Conservation (phyloP, 441 rosid genomes). For the Erysimum cheiri region DNA sequence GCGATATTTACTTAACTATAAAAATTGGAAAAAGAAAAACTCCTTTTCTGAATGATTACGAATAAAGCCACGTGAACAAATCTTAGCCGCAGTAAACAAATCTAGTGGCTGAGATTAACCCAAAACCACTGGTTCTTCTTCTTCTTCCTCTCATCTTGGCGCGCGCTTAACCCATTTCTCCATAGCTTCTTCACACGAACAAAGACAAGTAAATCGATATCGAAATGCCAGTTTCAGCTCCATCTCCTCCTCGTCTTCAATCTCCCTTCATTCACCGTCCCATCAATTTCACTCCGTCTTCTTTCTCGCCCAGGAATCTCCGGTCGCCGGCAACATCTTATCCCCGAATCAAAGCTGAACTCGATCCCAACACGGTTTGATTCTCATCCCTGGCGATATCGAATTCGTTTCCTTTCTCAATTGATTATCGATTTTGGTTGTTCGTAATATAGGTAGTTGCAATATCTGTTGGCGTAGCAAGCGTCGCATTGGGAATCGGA, state of each 20-base stretch:
- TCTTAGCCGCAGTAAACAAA: slow-evolving; percentile 2
- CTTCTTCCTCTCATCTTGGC: slow-evolving; percentile 42
- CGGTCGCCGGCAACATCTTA: slow-evolving; percentile 53
- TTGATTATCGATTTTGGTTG: not conserved
- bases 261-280: slow-evolving; percentile 68
- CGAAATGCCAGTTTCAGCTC: slow-evolving; percentile 53
- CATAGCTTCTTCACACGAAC: slow-evolving; percentile 20
- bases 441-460: slow-evolving; percentile 69
- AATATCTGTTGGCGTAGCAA: slow-evolving; percentile 80
- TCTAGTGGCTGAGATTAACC: slow-evolving; percentile 42
- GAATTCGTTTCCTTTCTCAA: not conserved
- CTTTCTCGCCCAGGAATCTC: slow-evolving; percentile 45
- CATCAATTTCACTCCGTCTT: slow-evolving; percentile 44
- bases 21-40: not conserved
- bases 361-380: slow-evolving; percentile 85
- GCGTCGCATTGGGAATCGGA: slow-evolving; percentile 86
- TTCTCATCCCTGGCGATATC: not conserved
- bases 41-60: not conserved
- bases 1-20: not conserved
- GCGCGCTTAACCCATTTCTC: slow-evolving; percentile 38
- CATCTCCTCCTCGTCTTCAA: slow-evolving; percentile 59
- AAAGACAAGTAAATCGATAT: not conserved
- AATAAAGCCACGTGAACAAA: slow-evolving; percentile 48
- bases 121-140: slow-evolving; percentile 35
- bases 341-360: slow-evolving; percentile 75